Evolutionary conservation across 108 stramenopile species (phyloP).

Genomic region (Aureococcus anophagefferens): DNA sequence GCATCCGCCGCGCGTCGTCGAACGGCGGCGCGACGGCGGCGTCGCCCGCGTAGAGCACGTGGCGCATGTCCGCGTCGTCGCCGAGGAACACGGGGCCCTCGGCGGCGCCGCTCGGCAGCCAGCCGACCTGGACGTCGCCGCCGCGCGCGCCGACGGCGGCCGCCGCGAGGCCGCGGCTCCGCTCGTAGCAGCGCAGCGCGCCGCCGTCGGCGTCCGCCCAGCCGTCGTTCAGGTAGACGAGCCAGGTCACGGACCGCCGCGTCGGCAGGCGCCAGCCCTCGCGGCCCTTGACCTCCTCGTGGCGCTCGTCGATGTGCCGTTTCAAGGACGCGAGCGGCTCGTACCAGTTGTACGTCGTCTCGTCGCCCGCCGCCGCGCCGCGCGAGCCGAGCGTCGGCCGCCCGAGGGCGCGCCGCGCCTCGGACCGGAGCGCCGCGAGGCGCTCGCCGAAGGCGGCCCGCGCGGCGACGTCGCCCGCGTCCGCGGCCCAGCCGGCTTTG

Average conservation of each 20-base stretch:
- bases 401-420: no score
- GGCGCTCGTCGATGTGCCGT: conserved; percentile 45
- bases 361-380: not conserved
- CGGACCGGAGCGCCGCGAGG: no score
- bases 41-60: conserved; percentile 30
- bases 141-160: not conserved
- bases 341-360: conserved; percentile 20
- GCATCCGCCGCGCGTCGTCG: no score
- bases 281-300: conserved; percentile 49
- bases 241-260: conserved; percentile 41
- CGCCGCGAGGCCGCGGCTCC: not conserved
- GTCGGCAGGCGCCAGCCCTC: conserved; percentile 41
- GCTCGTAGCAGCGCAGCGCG: not conserved
- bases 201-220: not conserved
- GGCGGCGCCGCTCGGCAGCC: conserved; percentile 41
- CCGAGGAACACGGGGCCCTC: conserved; percentile 52
- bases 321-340: conserved; percentile 20
- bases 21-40: not conserved
- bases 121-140: conserved; percentile 60
- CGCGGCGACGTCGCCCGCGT: no score
- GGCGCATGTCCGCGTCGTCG: conserved; percentile 32
- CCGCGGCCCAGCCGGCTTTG: no score
- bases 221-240: conserved; percentile 44
- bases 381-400: no score
- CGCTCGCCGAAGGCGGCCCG: no score